phyloP scores from a whole-genome alignment of 768 basidiomycete genomes.

The Neoboletus subvelutipes region DNA sequence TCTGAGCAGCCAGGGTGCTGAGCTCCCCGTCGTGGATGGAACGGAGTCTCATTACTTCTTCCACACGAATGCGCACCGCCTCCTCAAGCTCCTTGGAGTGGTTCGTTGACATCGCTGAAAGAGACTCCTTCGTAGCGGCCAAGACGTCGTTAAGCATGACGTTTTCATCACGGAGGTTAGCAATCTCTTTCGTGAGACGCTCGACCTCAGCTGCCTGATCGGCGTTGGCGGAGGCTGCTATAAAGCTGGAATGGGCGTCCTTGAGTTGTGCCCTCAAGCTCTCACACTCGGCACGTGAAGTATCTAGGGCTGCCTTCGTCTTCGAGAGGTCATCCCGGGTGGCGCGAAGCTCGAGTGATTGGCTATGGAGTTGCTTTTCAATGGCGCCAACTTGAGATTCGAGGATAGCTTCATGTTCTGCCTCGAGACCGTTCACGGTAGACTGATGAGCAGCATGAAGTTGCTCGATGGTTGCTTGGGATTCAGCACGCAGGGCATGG shows the following conservation, averaged over 20 bases:
- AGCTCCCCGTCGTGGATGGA: conserved; percentile 62
- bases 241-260: conserved; percentile 49
- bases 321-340: conserved; percentile 82
- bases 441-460: conserved; percentile 61
- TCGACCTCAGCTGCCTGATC: conserved; percentile 56
- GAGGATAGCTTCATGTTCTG: conserved; percentile 60
- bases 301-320: conserved; percentile 59
- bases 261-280: conserved; percentile 63
- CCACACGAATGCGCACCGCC: conserved; percentile 63
- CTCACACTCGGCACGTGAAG: conserved; percentile 54
- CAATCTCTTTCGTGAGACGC: conserved; percentile 57
- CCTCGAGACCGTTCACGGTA: conserved; percentile 58
- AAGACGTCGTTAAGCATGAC: conserved; percentile 64
- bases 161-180: conserved; percentile 68
- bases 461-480: conserved; percentile 66
- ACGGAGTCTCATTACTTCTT: conserved; percentile 66
- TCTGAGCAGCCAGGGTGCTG: conserved; percentile 52
- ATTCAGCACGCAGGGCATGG: conserved; percentile 64
- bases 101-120: conserved; percentile 66
- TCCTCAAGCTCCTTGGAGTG: conserved; percentile 76
- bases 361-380: conserved; percentile 61
- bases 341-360: conserved; percentile 75
- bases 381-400: conserved; percentile 55
- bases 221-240: conserved; percentile 40
- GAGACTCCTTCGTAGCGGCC: conserved; percentile 64